Evolutionary conservation across 2,329 filamentous ascomycete genomes (phyloP), one percentile per base, ranked within the genome.

Genomic region (Phialophora chinensis): DNA sequence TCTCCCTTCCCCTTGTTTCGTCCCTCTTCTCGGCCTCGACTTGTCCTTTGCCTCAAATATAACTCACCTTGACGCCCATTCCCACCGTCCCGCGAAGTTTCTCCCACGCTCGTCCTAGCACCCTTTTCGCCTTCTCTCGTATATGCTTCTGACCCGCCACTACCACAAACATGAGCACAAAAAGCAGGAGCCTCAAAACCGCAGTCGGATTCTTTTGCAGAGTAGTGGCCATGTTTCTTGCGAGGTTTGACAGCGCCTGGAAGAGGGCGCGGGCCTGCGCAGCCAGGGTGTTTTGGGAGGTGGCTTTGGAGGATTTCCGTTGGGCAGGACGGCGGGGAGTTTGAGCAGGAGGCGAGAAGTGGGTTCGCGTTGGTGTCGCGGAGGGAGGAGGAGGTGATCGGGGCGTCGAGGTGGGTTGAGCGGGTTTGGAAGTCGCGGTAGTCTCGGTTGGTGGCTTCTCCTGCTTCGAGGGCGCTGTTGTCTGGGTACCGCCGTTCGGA

Each of bases 61-160:
- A 98, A 77, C 91, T 96, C 74, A 98, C 93, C 82, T 97, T 98
- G 70, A 96, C 91, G 1, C 94, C 95, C 94, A 98, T 98, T 1
- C 93, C 93, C 4, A 94, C 89, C 0, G 95, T 98, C 54, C 88
- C 85, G 76, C 87, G 88, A 49, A 97, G 81, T 80, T 96, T 97
- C 62, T 87, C 86, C 92, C 92, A 96, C 10, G 88, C 88, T 31
- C 85, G 82, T 47, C 85, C 86, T 52, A 96, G 75, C 44, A 93
- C 82, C 63, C 88, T 85, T 75, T 88, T 85, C 42, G 97, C 78
- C 70, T 90, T 86, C 71, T 96, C 88, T 49, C 93, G 86, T 14
- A 96, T 82, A 74, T 90, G 90, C 73, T 87, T 85, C 73, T 91
- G 86, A 65, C 91, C 90, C 66, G 97, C 82, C 70, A 95, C 87